Evolutionary conservation across 352 stramenopile species (phyloP).

Genomic region (Pythium coloratum): DNA sequence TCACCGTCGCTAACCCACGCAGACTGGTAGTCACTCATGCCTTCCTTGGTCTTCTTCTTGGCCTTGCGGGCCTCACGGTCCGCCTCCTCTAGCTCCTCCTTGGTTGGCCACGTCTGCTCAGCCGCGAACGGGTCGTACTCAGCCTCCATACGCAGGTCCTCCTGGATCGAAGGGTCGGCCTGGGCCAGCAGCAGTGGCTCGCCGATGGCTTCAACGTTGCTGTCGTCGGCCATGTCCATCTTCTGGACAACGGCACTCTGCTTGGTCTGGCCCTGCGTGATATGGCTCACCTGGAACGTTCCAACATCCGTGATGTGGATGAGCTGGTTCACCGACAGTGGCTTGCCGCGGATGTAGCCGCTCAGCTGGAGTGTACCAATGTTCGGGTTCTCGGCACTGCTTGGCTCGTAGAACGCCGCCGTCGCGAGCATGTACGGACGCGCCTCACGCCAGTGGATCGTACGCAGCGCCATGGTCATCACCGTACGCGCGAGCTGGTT

Average conservation of each 20-base stretch:
- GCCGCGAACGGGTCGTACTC: slow-evolving; percentile 94
- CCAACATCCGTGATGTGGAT: slow-evolving; percentile 97
- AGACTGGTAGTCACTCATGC: slow-evolving; percentile 93
- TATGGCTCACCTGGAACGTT: slow-evolving; percentile 89
- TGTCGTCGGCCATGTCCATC: slow-evolving; percentile 35
- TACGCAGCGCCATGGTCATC: slow-evolving; percentile 76
- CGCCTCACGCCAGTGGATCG: slow-evolving; percentile 88
- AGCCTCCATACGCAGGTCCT: slow-evolving; percentile 86
- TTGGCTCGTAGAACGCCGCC: slow-evolving; percentile 64
- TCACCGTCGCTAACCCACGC: slow-evolving; percentile 91
- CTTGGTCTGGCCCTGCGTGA: slow-evolving; percentile 51
- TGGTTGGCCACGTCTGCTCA: slow-evolving; percentile 97
- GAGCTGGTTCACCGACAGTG: slow-evolving; percentile 94
- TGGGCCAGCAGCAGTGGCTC: slow-evolving; percentile 61
- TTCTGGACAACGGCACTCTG: slow-evolving; percentile 44
- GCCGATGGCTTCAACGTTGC: slow-evolving; percentile 18
- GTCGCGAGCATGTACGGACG: slow-evolving; percentile 88
- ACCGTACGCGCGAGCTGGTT: slow-evolving; percentile 80
- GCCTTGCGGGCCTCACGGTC: slow-evolving; percentile 65
- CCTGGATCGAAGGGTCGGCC: slow-evolving; percentile 60
- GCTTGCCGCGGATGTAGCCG: slow-evolving; percentile 95
- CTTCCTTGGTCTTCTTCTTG: slow-evolving; percentile 47
- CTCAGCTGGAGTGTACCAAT: slow-evolving; percentile 82
- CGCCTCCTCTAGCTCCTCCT: slow-evolving; percentile 94
- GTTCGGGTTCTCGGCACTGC: slow-evolving; percentile 42